phyloP scores from a whole-genome alignment of 2,329 filamentous ascomycete species.

The Sclerotiophoma versabilis region DNA sequence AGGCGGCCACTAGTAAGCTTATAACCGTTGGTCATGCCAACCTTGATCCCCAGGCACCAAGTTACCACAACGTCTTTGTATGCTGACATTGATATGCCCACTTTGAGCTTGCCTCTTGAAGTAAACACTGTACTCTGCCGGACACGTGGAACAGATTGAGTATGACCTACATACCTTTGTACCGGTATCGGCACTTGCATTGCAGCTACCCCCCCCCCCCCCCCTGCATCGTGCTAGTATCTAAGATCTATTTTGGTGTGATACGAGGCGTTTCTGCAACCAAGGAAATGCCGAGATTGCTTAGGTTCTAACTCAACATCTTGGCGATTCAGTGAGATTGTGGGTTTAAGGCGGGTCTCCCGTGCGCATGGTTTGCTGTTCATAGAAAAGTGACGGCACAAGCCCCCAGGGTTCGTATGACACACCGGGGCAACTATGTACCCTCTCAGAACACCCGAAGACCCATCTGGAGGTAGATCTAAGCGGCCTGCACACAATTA shows the following conservation, averaged over 20 bases:
- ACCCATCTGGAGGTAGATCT: neutral
- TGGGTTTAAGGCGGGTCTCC: neutral
- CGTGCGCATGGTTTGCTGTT: neutral
- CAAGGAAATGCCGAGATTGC: neutral
- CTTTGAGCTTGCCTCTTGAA: neutral
- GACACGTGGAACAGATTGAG: neutral
- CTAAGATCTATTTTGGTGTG: neutral
- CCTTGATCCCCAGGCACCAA: neutral
- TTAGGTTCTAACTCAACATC: neutral
- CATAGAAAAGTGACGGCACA: neutral
- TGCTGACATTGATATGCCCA: neutral
- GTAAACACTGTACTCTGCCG: neutral
- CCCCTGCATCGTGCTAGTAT: neutral
- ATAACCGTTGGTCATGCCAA: neutral
- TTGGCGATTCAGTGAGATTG: neutral
- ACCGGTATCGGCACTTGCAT: neutral
- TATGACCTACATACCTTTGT: neutral
- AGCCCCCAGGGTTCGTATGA: neutral
- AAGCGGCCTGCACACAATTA: neutral
- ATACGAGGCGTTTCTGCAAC: neutral
- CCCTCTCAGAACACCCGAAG: neutral
- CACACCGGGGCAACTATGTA: neutral
- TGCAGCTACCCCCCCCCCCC: neutral
- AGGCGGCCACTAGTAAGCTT: neutral
- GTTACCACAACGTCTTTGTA: neutral